phyloP scores from a whole-genome alignment of 1,284 basidiomycete genomes.

The Prillingera fragicola region DNA sequence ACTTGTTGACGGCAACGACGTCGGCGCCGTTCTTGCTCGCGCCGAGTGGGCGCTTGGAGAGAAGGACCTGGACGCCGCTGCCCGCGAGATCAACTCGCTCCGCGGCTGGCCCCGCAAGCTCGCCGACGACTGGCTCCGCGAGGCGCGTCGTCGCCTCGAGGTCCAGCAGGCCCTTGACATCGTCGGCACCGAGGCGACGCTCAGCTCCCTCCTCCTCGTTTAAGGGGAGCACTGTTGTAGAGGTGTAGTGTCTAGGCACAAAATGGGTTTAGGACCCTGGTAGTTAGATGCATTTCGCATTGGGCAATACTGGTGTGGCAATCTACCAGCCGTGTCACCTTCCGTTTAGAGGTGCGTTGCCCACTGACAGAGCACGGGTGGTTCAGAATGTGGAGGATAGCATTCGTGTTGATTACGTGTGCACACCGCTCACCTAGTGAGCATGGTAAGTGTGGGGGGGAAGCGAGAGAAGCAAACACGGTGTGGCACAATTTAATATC shows the following conservation, averaged over 20 bases:
- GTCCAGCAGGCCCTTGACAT: slow-evolving; percentile 91
- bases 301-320: no score
- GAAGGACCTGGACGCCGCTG: slow-evolving; percentile 86
- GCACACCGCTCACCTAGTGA: no score
- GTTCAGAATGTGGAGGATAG: no score
- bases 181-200: slow-evolving; percentile 73
- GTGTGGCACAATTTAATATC: no score
- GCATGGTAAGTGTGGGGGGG: no score
- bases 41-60: slow-evolving; percentile 87
- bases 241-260: background rate
- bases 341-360: no score
- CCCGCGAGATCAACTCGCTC: slow-evolving; percentile 87
- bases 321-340: no score
- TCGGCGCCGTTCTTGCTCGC: slow-evolving; percentile 76
- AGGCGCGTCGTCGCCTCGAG: slow-evolving; percentile 80
- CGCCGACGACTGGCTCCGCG: slow-evolving; percentile 84
- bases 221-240: slow-evolving; percentile 25
- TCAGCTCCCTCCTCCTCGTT: slow-evolving; percentile 53
- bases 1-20: slow-evolving; percentile 68
- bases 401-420: no score
- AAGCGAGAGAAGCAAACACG: no score
- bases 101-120: slow-evolving; percentile 77
- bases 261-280: no score
- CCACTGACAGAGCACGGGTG: no score
- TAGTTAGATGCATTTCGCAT: background rate